Base-by-base conservation (phyloP, 495 filamentous ascomycete genomes). In the Alectoria sarmentosa region DNA sequence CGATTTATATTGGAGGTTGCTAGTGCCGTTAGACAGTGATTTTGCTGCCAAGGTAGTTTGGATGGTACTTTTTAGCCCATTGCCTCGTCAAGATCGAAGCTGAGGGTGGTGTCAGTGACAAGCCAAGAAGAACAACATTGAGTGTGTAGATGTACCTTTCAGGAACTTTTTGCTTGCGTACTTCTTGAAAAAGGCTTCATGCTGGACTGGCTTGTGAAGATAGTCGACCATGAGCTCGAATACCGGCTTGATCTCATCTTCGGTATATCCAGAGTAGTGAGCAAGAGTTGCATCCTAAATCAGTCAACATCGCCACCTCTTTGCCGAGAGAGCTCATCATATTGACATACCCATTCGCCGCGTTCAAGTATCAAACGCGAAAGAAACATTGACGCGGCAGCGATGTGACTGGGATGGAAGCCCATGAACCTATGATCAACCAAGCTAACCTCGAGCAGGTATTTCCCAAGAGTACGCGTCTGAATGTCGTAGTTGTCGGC, bases 131-230 rank as follows among this genome's bases (percentile, higher is more conserved):
- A 21, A 32, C n/a, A n/a, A n/a, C n/a, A 36, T 11, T 38, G 17
- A 37, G 26, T 19, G 15, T 28, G 32, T 8, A 52, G 23, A 66
- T 76, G 72, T 84, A 92, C 94, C 93, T 79, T 97, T 97, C 71
- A 97, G 76, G 77, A 96, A 98, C 76, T 93, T 96, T 80, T 97
- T 98, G 83, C 91, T 94, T 21, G 95, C 94, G 72, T 98, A 98
- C 75, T 98, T 98, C 82, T 93, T 94, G 82, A 96, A 98, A 83
- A 98, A 98, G 23, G 95, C 94, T 75, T 97, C 91, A 69, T 98
- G 94, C 46, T 83, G 82, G 54, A 96, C 90, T 38, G 95, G 94
- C 13, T 87, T 84, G 63, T 86, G 87, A 41, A 98, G 85, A 72
- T 98, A 98, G 72, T 98, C 91, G 63, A 98, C 83, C 93, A 98